These are phyloP conservation scores for Akebia trifoliata DNA, from an alignment of 164 flowering plant species.

Conservation along the genomic window DNA sequence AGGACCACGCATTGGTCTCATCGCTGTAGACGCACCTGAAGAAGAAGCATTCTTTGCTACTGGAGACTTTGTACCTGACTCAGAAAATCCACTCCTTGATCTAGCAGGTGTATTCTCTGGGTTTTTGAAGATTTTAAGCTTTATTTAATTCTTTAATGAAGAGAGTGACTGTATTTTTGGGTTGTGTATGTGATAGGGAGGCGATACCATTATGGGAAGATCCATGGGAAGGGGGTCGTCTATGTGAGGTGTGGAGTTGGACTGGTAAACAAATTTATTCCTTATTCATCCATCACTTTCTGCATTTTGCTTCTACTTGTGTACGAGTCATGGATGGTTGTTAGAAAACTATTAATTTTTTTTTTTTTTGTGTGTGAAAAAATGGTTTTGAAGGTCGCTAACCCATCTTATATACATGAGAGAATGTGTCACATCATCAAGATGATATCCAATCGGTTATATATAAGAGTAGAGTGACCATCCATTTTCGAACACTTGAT, in stretches of 20 bases:
- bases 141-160: neutral
- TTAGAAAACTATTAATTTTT: no score
- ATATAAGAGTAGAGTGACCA: no score
- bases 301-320: no score
- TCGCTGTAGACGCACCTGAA: slow-evolving; percentile 7
- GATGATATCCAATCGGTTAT: no score
- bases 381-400: no score
- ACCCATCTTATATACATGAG: no score
- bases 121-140: neutral
- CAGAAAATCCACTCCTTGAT: neutral
- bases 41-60: slow-evolving; percentile 3
- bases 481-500: no score
- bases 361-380: no score
- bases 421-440: no score
- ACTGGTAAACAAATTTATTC: neutral
- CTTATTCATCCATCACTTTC: no score
- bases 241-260: slow-evolving; percentile 1
- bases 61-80: neutral
- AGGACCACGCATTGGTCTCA: slow-evolving; percentile 5
- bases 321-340: no score
- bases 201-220: neutral
- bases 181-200: neutral
- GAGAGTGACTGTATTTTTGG: neutral
- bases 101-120: neutral
- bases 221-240: neutral